These are phyloP conservation scores for Nepenthes alata DNA, from an alignment of 179 eudicot species.

Conservation along the genomic window DNA sequence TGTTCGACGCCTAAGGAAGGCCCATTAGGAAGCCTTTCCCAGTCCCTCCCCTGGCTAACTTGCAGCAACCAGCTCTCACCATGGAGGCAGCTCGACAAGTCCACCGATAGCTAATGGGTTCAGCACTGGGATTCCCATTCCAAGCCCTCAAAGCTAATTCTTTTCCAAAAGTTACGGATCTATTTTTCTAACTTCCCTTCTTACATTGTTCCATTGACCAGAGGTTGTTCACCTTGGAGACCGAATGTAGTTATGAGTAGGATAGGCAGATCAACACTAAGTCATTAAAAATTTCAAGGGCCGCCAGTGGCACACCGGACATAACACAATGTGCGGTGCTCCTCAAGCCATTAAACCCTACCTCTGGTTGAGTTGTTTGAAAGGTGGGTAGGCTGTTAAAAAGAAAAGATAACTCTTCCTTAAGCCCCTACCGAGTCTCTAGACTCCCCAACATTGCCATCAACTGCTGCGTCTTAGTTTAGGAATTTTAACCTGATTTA, in stretches of 20 bases:
- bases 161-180: not conserved
- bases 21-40: not conserved
- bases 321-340: not conserved
- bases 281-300: not conserved
- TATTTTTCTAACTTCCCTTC: not conserved
- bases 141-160: slow-evolving; percentile 3
- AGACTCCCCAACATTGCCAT: not conserved
- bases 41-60: not conserved
- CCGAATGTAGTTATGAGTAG: too few relatives aligned
- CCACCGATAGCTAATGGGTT: not conserved
- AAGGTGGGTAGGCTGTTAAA: not conserved
- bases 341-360: too few relatives aligned
- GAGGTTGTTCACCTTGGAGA: too few relatives aligned
- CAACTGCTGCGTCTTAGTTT: too few relatives aligned
- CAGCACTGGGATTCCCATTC: not conserved
- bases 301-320: not conserved
- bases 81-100: slow-evolving; percentile 3
- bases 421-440: not conserved
- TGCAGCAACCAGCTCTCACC: not conserved
- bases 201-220: not conserved
- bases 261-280: rapidly evolving
- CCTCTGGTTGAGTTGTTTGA: not conserved
- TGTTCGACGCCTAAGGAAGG: not conserved
- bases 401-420: slow-evolving; percentile 5
- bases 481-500: too few relatives aligned